Evolutionary conservation across 768 basidiomycete species (phyloP).

Genomic region (Naganishia antarctica): DNA sequence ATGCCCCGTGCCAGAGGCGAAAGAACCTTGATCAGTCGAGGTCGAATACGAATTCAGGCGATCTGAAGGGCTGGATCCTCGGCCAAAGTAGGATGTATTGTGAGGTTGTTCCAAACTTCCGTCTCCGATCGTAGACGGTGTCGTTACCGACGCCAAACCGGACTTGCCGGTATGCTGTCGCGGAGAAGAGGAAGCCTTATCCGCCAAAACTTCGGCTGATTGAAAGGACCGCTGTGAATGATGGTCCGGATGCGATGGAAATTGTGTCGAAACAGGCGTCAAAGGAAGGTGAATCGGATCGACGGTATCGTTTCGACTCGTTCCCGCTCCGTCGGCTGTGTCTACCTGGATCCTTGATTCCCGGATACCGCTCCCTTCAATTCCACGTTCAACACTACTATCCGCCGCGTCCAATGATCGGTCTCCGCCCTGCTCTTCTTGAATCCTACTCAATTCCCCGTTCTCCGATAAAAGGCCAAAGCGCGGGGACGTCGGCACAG

Average conservation of each 20-base stretch:
- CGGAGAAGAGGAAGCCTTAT: neutral
- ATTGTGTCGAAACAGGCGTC: slow-evolving; percentile 3
- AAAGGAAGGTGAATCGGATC: slow-evolving; percentile 5
- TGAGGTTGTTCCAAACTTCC: neutral
- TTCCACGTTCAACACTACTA: neutral
- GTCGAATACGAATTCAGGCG: slow-evolving; percentile 11
- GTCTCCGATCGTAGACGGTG: neutral
- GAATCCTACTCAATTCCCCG: slow-evolving; percentile 4
- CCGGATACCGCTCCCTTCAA: neutral
- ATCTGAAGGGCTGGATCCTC: slow-evolving; percentile 3
- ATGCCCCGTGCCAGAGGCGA: neutral
- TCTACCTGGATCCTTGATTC: neutral
- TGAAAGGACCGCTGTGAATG: neutral
- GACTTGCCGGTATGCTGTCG: neutral
- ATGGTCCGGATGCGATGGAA: neutral
- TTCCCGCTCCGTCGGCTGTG: neutral
- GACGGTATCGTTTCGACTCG: neutral
- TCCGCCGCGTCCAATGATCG: neutral
- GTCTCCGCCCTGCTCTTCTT: slow-evolving; percentile 5
- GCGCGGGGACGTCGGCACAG: neutral
- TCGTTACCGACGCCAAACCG: neutral
- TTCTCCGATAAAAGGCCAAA: neutral
- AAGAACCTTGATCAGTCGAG: slow-evolving; percentile 7
- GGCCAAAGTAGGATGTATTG: neutral
- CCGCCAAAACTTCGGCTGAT: neutral